phyloP scores from a whole-genome alignment of 2,329 filamentous ascomycete species.

The Coniella vitis region DNA sequence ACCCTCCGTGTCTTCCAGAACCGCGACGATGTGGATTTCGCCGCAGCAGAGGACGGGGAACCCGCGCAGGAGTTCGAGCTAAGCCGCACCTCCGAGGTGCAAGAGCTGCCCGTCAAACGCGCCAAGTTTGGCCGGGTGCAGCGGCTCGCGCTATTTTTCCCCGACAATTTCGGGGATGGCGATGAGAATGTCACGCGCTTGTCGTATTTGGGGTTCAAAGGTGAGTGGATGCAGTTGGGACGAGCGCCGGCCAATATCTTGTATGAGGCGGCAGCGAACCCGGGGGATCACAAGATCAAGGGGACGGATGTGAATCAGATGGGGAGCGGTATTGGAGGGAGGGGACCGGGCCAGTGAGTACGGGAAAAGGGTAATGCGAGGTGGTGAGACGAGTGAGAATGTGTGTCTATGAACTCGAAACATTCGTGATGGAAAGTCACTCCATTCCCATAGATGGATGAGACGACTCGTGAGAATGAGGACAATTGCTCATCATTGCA shows the following conservation, averaged over 20 bases:
- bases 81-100: conserved; percentile 70
- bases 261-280: conserved; percentile 92
- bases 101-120: conserved; percentile 83
- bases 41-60: conserved; percentile 58
- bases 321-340: conserved; percentile 46
- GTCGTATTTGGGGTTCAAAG: conserved; percentile 85
- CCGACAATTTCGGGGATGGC: conserved; percentile 78
- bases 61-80: conserved; percentile 74
- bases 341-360: conserved; percentile 27
- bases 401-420: no score
- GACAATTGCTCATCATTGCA: background rate
- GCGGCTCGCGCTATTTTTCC: conserved; percentile 76
- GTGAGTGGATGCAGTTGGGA: conserved; percentile 84
- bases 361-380: background rate
- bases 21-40: conserved; percentile 80
- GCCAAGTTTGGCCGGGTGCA: conserved; percentile 84
- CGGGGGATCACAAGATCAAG: conserved; percentile 71
- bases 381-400: background rate
- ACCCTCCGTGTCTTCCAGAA: conserved; percentile 88
- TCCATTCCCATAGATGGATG: no score
- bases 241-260: conserved; percentile 77
- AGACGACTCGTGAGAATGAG: no score
- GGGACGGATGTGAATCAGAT: conserved; percentile 48
- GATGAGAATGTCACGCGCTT: conserved; percentile 75
- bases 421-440: no score